Base-by-base conservation (phyloP, 768 basidiomycete genomes). In the Suillus variegatus region DNA sequence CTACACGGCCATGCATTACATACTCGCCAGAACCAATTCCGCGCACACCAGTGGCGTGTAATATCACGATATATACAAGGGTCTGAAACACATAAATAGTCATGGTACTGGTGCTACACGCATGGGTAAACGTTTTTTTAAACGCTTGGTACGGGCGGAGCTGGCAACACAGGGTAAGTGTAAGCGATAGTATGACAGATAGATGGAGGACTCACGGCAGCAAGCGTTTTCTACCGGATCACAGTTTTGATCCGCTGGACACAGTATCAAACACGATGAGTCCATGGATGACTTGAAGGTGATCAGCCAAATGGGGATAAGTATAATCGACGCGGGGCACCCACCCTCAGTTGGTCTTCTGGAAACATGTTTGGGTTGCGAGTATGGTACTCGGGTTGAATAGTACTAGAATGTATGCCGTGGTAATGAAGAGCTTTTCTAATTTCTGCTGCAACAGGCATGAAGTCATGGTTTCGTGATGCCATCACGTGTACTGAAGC, bases 401-500 rank as follows among this genome's bases (percentile, higher is more conserved):
- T 96, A 2, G 95, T 97, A 69, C 91, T 90, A 6, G 92, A 94
- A 79, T 99, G 97, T 65, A 99, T 95, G 35, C 96, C 96, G 70
- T 93, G 92, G 55, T 91, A 81, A 75, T 99, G 97, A 64, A 99
- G 84, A 1, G 85, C 87, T 75, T 88, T 86, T 64, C 95, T 85
- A 68, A 99, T 97, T 51, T 90, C 86, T 46, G 85, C 86, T 18
- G 94, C 93, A 60, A 96, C 86, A 2, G 85, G 87, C 93, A 98
- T 98, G 74, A 98, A 99, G 72, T 97, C 95, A 64, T 88, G 84
- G 25, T 87, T 86, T 58, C 89, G 84, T 46, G 88, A 88, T 9
- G 95, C 88, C 70, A 93, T 86, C 57, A 99, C 94, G 77, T 99
- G 97, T 32, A 99, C 97, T 2, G 93, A 96, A 12, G 96, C 96